A percentile compares a stretch with the other conserved stretches of the same genome.
Conservation (phyloP, 495 filamentous ascomycete genomes). For the Xylaria nigripes region DNA sequence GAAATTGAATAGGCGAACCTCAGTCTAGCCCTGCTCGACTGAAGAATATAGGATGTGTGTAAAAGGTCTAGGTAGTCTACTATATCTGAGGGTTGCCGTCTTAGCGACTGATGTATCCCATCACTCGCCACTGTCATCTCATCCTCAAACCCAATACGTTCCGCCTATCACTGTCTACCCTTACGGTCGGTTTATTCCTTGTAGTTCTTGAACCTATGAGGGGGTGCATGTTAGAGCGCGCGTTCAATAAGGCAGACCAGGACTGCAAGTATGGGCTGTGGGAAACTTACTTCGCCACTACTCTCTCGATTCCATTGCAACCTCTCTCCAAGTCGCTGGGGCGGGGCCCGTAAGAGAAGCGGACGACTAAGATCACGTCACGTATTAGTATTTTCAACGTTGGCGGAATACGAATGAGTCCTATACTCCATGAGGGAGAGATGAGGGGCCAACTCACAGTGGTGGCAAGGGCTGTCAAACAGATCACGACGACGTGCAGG, state of each 20-base stretch:
- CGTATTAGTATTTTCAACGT: background rate
- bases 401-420: background rate
- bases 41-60: too few relatives aligned
- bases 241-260: background rate
- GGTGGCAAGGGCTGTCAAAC: slow-evolving; percentile 92
- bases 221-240: background rate
- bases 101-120: too few relatives aligned
- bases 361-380: slow-evolving; percentile 45
- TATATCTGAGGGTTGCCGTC: background rate
- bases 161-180: background rate
- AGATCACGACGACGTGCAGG: slow-evolving; percentile 81
- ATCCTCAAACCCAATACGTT: too few relatives aligned
- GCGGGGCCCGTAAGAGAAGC: slow-evolving; percentile 82
- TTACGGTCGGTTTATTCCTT: background rate
- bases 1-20: too few relatives aligned
- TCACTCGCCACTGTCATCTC: background rate
- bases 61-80: background rate
- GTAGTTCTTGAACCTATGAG: slow-evolving; percentile 16
- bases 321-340: slow-evolving; percentile 83
- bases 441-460: slow-evolving; percentile 39
- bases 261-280: background rate
- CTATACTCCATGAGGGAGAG: background rate
- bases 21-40: too few relatives aligned
- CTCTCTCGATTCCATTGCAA: slow-evolving; percentile 80
- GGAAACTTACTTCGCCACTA: slow-evolving; percentile 54